Percentiles rank a stretch among this genome's conserved stretches.
These are phyloP conservation scores for Bolboschoenus planiculmis DNA, from an alignment of 176 grass and related monocot genomes.

Conservation along the genomic window DNA sequence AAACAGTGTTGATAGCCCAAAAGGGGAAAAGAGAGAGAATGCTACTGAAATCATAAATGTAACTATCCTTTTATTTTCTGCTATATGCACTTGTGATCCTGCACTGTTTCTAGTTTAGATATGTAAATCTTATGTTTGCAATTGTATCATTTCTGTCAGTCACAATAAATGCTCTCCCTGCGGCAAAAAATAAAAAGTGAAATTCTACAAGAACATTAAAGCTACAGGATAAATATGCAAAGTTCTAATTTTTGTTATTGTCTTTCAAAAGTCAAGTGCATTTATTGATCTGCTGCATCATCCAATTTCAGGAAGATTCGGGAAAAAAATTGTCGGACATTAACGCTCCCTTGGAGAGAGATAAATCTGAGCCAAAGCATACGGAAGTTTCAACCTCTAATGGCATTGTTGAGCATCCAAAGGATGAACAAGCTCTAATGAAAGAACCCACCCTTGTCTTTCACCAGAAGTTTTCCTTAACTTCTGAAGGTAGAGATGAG, in stretches of 20 bases:
- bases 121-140: neutral
- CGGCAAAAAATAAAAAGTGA: too few species aligned
- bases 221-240: neutral
- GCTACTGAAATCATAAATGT: conserved; percentile 45
- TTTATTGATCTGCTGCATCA: neutral
- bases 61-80: conserved; percentile 12
- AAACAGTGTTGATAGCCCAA: conserved; percentile 28
- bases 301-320: conserved; percentile 49
- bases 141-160: neutral
- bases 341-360: conserved; percentile 35
- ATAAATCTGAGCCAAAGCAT: conserved; percentile 32
- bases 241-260: neutral
- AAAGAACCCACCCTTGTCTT: conserved; percentile 84
- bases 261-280: neutral
- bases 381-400: conserved; percentile 37
- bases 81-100: neutral
- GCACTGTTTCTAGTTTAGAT: conserved; percentile 18
- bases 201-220: neutral
- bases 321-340: conserved; percentile 34
- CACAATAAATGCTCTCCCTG: neutral
- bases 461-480: conserved; percentile 47
- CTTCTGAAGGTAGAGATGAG: conserved; percentile 33
- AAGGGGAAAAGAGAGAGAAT: conserved; percentile 28
- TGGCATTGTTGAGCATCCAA: conserved; percentile 33
- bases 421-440: conserved; percentile 37